Percentiles rank a stretch among this genome's conserved stretches.
Evolutionary conservation across 179 eudicot genomes (phyloP).

Genomic region (Pouteria campechiana): DNA sequence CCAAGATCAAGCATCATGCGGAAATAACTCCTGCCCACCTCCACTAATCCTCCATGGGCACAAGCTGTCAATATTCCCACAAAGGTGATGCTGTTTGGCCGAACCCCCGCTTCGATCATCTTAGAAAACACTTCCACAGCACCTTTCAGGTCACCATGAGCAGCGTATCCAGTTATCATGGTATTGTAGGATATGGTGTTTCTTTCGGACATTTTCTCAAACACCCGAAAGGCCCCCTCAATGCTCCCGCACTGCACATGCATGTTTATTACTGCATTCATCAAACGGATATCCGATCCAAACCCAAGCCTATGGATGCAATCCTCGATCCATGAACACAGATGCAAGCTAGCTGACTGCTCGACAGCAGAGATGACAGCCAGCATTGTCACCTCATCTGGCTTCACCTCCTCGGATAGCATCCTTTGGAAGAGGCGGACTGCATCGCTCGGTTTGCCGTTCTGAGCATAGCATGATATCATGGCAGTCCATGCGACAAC

Average conservation of each 20-base stretch:
- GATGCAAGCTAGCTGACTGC: slow-evolving; percentile 58
- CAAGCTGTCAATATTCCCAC: slow-evolving; percentile 71
- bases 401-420: slow-evolving; percentile 29
- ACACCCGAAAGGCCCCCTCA: slow-evolving; percentile 37
- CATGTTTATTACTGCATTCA: slow-evolving; percentile 57
- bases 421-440: slow-evolving; percentile 37
- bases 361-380: slow-evolving; percentile 76
- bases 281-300: slow-evolving; percentile 26
- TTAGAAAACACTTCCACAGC: slow-evolving; percentile 45
- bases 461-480: slow-evolving; percentile 59
- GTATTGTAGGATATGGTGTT: slow-evolving; percentile 44
- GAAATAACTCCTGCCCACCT: slow-evolving; percentile 63
- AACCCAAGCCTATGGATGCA: slow-evolving; percentile 35
- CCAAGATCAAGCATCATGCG: slow-evolving; percentile 31
- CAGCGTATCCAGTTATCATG: slow-evolving; percentile 59
- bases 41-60: slow-evolving; percentile 66
- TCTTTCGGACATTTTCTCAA: slow-evolving; percentile 24
- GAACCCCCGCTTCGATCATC: slow-evolving; percentile 31
- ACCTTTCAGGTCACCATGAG: slow-evolving; percentile 52
- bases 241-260: slow-evolving; percentile 77
- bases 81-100: slow-evolving; percentile 57
- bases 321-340: slow-evolving; percentile 52
- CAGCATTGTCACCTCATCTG: slow-evolving; percentile 57
- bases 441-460: slow-evolving; percentile 49
- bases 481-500: slow-evolving; percentile 64